Evolutionary conservation across 2,329 filamentous ascomycete species (phyloP), one percentile per base, ranked within the genome.

Genomic region (Torrubiella hemipterigena): DNA sequence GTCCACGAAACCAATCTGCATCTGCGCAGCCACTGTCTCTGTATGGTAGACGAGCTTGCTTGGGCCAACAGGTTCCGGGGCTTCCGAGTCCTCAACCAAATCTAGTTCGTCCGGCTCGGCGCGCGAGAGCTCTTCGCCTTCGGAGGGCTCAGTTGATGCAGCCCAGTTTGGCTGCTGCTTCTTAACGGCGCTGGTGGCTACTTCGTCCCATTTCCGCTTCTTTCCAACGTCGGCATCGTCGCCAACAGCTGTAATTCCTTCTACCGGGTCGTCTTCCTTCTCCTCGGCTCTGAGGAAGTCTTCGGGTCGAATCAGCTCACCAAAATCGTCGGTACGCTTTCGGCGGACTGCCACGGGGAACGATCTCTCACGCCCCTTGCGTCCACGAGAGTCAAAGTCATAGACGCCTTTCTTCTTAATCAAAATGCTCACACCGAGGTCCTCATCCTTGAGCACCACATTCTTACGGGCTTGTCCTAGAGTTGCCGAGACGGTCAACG

Each of bases 261-360:
- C 75, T 31, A 78, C 72, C 10, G 72, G 73, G 24, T 83, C 79
- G 13, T 75, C 70, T 35, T 93, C 85, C 35, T 85, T 77, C 55
- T 96, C 91, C 50, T 98, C 91, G 0, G 87, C 89, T 35, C 87
- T 74, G 2, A 95, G 68, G 49, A 89, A 98, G 41, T 98, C 91
- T 52, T 96, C 91, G 0, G 89, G 83, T 32, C 86, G 76, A 43
- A 98, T 95, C 12, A 93, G 61, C 41, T 98, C 91, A 36, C 91
- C 91, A 55, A 91, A 98, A 41, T 95, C 89, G 49, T 96, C 91
- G 18, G 70, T 74, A 30, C 85, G 77, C 50, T 77, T 81, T 45
- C 83, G 69, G 31, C 85, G 77, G 16, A 87, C 73, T 1, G 87
- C 73, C 32, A 93, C 78, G 0, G 91, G 91, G 49, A 95, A 96